phyloP scores from a whole-genome alignment of 1,284 basidiomycete species.

The Leccinum griseonigrum region DNA sequence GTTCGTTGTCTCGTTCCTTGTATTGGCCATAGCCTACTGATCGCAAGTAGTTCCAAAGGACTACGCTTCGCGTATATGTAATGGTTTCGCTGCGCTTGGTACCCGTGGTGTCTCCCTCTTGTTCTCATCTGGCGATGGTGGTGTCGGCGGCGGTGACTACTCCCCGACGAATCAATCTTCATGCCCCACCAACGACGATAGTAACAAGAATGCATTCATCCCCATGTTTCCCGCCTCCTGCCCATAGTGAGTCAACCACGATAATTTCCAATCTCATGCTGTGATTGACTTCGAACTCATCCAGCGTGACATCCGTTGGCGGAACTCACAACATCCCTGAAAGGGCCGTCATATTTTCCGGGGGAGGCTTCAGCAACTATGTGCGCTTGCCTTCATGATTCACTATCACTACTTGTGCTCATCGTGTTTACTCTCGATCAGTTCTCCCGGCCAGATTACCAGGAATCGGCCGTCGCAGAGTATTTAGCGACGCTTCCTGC shows the following conservation, averaged over 20 bases:
- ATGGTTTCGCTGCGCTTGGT: slow-evolving; percentile 55
- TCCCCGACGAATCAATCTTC: slow-evolving; percentile 40
- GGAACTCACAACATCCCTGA: slow-evolving; percentile 57
- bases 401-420: background rate
- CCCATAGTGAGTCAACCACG: slow-evolving; percentile 35
- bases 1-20: slow-evolving; percentile 26
- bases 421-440: slow-evolving; percentile 1
- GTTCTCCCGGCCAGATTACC: slow-evolving; percentile 24
- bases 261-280: background rate
- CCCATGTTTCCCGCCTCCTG: slow-evolving; percentile 54
- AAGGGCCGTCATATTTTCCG: slow-evolving; percentile 53
- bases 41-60: slow-evolving; percentile 50
- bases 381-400: slow-evolving; percentile 8
- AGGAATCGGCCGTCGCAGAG: slow-evolving; percentile 4
- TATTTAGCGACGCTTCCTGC: slow-evolving; percentile 47
- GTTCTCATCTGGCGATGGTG: slow-evolving; percentile 67
- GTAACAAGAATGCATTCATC: slow-evolving; percentile 52
- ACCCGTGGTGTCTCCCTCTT: slow-evolving; percentile 62
- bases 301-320: slow-evolving; percentile 58
- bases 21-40: slow-evolving; percentile 4
- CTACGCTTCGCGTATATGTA: slow-evolving; percentile 64
- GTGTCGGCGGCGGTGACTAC: slow-evolving; percentile 58
- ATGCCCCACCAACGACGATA: slow-evolving; percentile 62
- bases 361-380: slow-evolving; percentile 61
- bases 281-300: background rate